Conservation (phyloP, 768 basidiomycete species). For the Auricularia cornea region DNA sequence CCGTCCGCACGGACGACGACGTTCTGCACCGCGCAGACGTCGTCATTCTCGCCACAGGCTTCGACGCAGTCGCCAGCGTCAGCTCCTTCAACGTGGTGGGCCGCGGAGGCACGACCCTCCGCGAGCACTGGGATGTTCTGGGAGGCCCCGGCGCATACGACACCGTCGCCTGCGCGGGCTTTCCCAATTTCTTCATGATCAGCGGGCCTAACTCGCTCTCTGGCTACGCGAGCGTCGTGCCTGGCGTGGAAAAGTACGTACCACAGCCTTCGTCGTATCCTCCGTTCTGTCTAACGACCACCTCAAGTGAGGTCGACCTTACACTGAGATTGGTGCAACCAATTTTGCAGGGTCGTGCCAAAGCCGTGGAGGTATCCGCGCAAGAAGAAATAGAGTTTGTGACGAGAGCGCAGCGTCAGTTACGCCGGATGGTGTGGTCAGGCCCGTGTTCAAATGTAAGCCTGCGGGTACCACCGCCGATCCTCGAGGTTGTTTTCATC, state of each 20-base stretch:
- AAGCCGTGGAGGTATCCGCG: too few relatives aligned
- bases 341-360: too few relatives aligned
- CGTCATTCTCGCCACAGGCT: slow-evolving; percentile 14
- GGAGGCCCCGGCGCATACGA: slow-evolving; percentile 11
- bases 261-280: background rate
- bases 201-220: slow-evolving; percentile 17
- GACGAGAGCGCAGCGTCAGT: too few relatives aligned
- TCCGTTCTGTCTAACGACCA: background rate
- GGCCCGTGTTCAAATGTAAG: background rate
- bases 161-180: slow-evolving; percentile 2
- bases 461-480: background rate
- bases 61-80: background rate
- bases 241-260: slow-evolving; percentile 8
- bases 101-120: slow-evolving; percentile 10
- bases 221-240: slow-evolving; percentile 16
- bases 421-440: background rate
- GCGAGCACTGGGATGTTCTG: slow-evolving; percentile 5
- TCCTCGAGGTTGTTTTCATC: background rate
- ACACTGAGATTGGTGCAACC: background rate
- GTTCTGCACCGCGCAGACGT: slow-evolving; percentile 14
- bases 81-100: slow-evolving; percentile 11
- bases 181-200: slow-evolving; percentile 12
- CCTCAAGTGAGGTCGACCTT: background rate
- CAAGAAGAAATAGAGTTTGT: too few relatives aligned
- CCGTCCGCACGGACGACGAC: slow-evolving; percentile 8